A percentile compares a stretch with the other conserved stretches of the same genome.
Conservation (phyloP, 805 yeast species). For the Candida xyloterini region DNA sequence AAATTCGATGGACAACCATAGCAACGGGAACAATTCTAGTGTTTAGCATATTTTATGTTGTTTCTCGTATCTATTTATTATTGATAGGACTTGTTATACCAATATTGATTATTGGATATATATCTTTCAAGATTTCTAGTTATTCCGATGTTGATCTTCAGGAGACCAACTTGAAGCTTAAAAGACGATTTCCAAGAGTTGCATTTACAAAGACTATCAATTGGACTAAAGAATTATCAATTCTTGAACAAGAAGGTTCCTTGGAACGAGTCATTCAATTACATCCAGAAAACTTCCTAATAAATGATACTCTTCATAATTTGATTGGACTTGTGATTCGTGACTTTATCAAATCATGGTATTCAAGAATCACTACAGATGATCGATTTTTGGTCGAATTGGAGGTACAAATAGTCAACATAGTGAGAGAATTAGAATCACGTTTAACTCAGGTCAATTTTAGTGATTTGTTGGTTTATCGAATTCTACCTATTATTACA, state of each 20-base stretch:
- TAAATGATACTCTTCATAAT: conserved; percentile 51
- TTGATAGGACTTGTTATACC: background rate
- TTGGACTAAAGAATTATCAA: conserved; percentile 31
- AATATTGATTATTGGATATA: conserved; percentile 6
- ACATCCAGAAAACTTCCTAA: conserved; percentile 46
- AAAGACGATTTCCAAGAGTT: conserved; percentile 16
- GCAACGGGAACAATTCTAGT: background rate
- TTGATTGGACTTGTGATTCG: conserved; percentile 46
- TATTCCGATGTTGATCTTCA: background rate
- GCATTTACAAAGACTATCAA: conserved; percentile 26
- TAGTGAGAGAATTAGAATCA: conserved; percentile 39
- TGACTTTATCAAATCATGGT: conserved; percentile 62
- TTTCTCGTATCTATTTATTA: background rate
- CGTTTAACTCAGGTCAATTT: conserved; percentile 47
- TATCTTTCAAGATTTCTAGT: conserved; percentile 4
- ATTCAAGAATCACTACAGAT: conserved; percentile 40
- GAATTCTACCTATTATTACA: conserved; percentile 61
- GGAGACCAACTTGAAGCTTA: conserved; percentile 1
- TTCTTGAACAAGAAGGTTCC: conserved; percentile 14
- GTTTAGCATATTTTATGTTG: background rate
- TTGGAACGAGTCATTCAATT: conserved; percentile 9
- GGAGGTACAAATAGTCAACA: conserved; percentile 40
- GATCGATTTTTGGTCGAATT: conserved; percentile 41
- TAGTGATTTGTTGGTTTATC: conserved; percentile 54
- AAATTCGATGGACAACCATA: background rate